Percentiles rank a stretch among this genome's conserved stretches.
Evolutionary conservation across 768 basidiomycete genomes (phyloP).

Genomic region (Boletus reticuloceps): DNA sequence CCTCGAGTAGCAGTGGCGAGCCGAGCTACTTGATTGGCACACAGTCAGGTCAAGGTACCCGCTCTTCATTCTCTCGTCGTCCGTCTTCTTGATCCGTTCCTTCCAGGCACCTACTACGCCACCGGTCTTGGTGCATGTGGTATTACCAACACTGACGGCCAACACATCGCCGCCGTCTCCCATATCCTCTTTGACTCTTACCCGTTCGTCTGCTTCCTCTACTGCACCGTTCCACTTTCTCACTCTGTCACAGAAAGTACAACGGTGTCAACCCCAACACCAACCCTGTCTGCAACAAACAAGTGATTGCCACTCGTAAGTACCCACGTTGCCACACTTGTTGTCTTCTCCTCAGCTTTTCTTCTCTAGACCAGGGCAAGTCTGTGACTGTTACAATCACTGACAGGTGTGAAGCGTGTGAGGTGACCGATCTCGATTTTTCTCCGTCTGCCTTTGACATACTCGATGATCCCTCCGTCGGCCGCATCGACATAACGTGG

Average conservation of each 20-base stretch:
- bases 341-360: constrained; percentile 7
- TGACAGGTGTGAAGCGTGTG: constrained; percentile 65
- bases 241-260: constrained; percentile 44
- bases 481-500: constrained; percentile 60
- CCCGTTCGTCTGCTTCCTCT: constrained; percentile 27
- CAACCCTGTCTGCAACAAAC: constrained; percentile 68
- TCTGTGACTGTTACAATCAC: constrained; percentile 46
- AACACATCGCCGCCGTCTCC: constrained; percentile 39
- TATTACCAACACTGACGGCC: constrained; percentile 24
- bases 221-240: background rate
- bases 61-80: background rate
- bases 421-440: constrained; percentile 54
- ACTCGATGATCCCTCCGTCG: constrained; percentile 43
- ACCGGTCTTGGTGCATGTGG: constrained; percentile 45
- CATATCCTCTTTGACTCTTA: constrained; percentile 31
- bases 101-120: constrained; percentile 31
- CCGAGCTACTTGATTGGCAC: constrained; percentile 47
- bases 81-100: background rate
- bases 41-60: constrained; percentile 47
- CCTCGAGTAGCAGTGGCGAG: constrained; percentile 6
- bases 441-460: constrained; percentile 53
- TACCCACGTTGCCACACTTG: background rate
- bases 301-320: constrained; percentile 49
- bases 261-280: constrained; percentile 60
- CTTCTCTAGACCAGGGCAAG: constrained; percentile 48